These are phyloP conservation scores for Ustilago trichophora DNA, from an alignment of 1,284 basidiomycete genomes.

Conservation along the genomic window DNA sequence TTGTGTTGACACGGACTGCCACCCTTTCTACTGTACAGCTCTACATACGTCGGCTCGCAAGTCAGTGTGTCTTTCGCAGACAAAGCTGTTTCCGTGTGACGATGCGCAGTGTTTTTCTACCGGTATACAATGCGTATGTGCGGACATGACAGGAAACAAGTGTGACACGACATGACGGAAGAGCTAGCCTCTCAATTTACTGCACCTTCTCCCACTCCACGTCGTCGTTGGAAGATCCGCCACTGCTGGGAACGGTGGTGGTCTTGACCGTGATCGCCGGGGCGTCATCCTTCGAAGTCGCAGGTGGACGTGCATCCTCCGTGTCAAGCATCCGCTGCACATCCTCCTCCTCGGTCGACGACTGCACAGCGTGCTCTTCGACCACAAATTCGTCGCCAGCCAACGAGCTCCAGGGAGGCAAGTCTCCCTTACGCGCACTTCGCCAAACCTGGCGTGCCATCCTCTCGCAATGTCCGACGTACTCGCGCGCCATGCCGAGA, in stretches of 20 bases:
- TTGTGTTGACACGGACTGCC: too few species aligned
- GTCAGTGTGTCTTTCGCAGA: too few species aligned
- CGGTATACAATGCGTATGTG: too few species aligned
- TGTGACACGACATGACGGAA: too few species aligned
- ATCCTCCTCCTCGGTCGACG: slow-evolving; percentile 16
- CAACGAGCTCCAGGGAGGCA: slow-evolving; percentile 52
- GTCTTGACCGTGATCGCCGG: slow-evolving; percentile 27
- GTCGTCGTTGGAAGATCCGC: slow-evolving; percentile 22
- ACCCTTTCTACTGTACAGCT: too few species aligned
- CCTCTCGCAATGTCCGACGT: slow-evolving; percentile 33
- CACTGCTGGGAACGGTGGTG: slow-evolving; percentile 35
- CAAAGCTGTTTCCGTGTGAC: too few species aligned
- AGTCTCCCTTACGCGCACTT: slow-evolving; percentile 41
- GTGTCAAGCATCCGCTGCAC: slow-evolving; percentile 16
- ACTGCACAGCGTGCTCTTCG: slow-evolving; percentile 15
- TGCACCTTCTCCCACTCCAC: slow-evolving; percentile 56
- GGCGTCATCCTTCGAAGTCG: slow-evolving; percentile 9
- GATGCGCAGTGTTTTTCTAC: too few species aligned
- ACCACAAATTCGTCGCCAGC: slow-evolving; percentile 36
- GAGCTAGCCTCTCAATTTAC: too few species aligned
- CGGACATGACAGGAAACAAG: too few species aligned
- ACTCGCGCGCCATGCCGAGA: slow-evolving; percentile 44
- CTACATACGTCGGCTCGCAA: too few species aligned
- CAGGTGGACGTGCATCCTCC: slow-evolving; percentile 26
- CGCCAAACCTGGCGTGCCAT: slow-evolving; percentile 50